Evolutionary conservation across 176 grass and related monocot species (phyloP), one percentile per base, ranked within the genome.

Genomic region (Zoysia pacifica): DNA sequence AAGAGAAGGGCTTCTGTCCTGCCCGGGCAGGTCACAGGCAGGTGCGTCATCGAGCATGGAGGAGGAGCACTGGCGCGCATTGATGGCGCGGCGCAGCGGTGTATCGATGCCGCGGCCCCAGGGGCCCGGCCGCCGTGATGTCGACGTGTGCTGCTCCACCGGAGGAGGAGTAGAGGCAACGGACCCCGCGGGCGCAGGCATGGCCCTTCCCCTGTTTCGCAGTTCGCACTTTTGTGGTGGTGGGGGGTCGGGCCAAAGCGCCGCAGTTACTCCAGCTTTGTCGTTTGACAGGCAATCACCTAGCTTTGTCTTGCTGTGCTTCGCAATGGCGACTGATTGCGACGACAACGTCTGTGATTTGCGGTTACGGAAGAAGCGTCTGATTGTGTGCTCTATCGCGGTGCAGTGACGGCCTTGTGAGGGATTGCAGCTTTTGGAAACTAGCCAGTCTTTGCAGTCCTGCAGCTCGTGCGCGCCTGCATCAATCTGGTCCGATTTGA

Each of bases 391-490:
- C 28, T 28, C 28, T 28, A 28, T 28, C 28, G 28, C 28, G 28
- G 28, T 28, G 28, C 28, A 28, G 28, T 28, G 28, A 28, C 28
- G 28, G 28, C 28, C 28, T 28, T 28, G 28, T 0, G 28, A 28
- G 28, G 28, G 28, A 28, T 28, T 28, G 69, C 52, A 74, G 86
- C 69, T 69, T 74, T 87, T 68, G 74, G 69, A 46, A 46, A 49
- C 68, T 9, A 66, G 49, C 28, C 28, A 28, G 28, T 28, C 28
- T 28, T 28, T 28, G 59, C 43, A 5, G 20, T 6, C 37, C 52
- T 35, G 28, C 28, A 28, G 28, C 28, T 28, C 28, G 28, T 18
- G 69, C 69, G 20, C 4, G 74, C 56, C 5, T 16, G 3, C 74
- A 5, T n/a, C 6, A 36, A 44, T 71, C 55, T 15, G 69, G 28